Percentiles rank a stretch among this genome's conserved stretches.
These are phyloP conservation scores for Solanum hybrid DNA, from an alignment of 305 asterid genomes.

Conservation along the genomic window DNA sequence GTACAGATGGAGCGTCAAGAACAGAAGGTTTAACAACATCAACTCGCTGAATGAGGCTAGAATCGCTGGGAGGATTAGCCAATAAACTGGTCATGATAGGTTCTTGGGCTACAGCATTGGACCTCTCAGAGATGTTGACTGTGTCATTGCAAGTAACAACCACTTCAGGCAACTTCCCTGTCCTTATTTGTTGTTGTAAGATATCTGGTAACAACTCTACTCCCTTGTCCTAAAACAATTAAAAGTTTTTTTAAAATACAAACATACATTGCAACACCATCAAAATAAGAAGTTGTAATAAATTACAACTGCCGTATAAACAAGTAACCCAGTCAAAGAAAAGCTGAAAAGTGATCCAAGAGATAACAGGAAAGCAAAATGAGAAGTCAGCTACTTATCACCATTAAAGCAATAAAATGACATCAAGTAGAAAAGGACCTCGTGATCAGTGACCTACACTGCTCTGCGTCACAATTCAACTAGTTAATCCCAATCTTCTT, in stretches of 20 bases:
- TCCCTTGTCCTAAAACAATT: conserved; percentile 53
- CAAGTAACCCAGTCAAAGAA: not conserved
- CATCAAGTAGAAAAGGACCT: not conserved
- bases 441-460: not conserved
- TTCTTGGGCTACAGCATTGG: conserved; percentile 32
- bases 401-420: not conserved
- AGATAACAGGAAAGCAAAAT: not conserved
- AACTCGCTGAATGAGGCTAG: conserved; percentile 7
- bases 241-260: not conserved
- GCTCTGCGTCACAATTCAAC: not conserved
- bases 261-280: not conserved
- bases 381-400: not conserved
- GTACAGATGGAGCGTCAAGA: conserved; percentile 11
- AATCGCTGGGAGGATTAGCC: conserved; percentile 19
- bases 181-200: conserved; percentile 56
- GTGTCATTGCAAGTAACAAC: conserved; percentile 20
- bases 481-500: not conserved
- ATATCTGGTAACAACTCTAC: conserved; percentile 69
- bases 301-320: not conserved
- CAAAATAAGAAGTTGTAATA: not conserved
- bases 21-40: conserved; percentile 14
- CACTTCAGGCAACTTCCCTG: conserved; percentile 48
- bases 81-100: conserved; percentile 53
- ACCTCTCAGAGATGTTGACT: conserved; percentile 21
- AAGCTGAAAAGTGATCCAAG: not conserved